A percentile compares a stretch with the other conserved stretches of the same genome.
phyloP scores from a whole-genome alignment of 2,329 filamentous ascomycete species.

The Xylaria sp. region DNA sequence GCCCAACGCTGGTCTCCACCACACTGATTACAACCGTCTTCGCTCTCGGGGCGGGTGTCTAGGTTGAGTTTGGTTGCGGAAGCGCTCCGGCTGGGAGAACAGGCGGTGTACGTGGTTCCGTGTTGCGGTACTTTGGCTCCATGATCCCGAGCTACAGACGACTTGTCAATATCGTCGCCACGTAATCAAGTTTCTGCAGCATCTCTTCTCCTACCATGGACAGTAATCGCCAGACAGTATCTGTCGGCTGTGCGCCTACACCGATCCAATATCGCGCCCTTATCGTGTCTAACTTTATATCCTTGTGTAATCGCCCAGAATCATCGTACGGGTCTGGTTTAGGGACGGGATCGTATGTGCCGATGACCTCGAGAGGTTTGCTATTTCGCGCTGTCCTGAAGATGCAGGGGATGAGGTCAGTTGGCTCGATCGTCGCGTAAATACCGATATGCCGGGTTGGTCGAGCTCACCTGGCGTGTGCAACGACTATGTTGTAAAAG shows the following conservation, averaged over 20 bases:
- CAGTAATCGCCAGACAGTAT: conserved; percentile 87
- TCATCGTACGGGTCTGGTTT: conserved; percentile 68
- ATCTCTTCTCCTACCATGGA: conserved; percentile 69
- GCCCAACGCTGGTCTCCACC: not conserved
- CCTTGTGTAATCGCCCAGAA: conserved; percentile 82
- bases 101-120: conserved; percentile 44
- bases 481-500: conserved; percentile 97
- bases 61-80: conserved; percentile 21
- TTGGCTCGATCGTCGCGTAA: conserved; percentile 10
- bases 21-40: not conserved
- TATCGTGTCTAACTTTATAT: conserved; percentile 84
- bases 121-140: conserved; percentile 52
- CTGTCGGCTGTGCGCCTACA: conserved; percentile 93
- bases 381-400: conserved; percentile 83
- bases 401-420: conserved; percentile 1
- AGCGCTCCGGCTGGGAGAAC: conserved; percentile 39
- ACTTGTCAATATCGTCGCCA: conserved; percentile 4
- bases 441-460: not conserved
- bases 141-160: conserved; percentile 50
- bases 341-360: conserved; percentile 76
- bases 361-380: conserved; percentile 92
- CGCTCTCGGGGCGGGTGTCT: not conserved
- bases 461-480: conserved; percentile 80
- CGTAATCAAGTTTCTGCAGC: conserved; percentile 14
- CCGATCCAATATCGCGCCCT: conserved; percentile 96